phyloP scores from a whole-genome alignment of 306 rosid species.

The Ormosia semicastrata region DNA sequence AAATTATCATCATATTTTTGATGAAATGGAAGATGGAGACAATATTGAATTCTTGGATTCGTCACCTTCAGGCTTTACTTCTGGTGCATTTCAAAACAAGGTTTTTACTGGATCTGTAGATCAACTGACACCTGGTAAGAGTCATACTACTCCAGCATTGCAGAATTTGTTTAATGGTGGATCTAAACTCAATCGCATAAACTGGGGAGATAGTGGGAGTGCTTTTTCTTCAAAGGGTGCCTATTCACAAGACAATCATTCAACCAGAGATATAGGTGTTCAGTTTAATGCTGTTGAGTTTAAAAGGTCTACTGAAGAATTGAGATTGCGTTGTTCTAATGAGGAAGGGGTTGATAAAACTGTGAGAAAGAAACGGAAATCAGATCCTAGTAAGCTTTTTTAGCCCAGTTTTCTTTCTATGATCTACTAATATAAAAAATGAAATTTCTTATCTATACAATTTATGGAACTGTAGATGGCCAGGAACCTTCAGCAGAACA shows the following conservation, averaged over 20 bases:
- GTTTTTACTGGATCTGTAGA: constrained; percentile 45
- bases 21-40: constrained; percentile 86
- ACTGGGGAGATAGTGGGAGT: constrained; percentile 63
- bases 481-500: constrained; percentile 54
- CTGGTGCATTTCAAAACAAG: constrained; percentile 56
- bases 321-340: constrained; percentile 45
- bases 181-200: constrained; percentile 58
- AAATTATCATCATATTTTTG: constrained; percentile 58
- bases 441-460: constrained; percentile 16
- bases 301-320: constrained; percentile 71
- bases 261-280: constrained; percentile 62
- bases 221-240: constrained; percentile 43
- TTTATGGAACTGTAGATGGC: constrained; percentile 47
- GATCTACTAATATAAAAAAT: neutral
- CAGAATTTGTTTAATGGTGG: constrained; percentile 84
- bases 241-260: constrained; percentile 41
- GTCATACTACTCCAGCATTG: constrained; percentile 59
- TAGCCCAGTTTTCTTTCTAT: neutral
- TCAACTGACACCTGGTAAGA: constrained; percentile 51
- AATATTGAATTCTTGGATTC: constrained; percentile 48
- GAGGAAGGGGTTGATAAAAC: constrained; percentile 49
- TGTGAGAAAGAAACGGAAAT: constrained; percentile 64
- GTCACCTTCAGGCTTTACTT: constrained; percentile 32
- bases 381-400: constrained; percentile 55
- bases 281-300: constrained; percentile 72